phyloP scores from a whole-genome alignment of 1,284 basidiomycete genomes.

The Apiotrichum domesticum region DNA sequence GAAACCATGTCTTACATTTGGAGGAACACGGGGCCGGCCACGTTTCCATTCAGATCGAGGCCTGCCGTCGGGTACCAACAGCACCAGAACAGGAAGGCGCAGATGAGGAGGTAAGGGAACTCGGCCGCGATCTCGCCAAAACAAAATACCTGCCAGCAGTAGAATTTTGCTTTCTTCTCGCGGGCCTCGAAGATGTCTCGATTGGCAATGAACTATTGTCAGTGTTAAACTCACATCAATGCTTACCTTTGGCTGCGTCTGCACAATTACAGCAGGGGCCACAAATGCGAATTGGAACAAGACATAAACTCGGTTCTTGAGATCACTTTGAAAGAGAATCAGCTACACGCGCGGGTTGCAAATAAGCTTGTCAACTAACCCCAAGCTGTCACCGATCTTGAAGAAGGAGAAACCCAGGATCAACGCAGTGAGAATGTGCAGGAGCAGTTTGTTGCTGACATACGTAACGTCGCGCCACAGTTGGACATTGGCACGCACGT shows the following conservation, averaged over 20 bases:
- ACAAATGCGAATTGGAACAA: conserved; percentile 45
- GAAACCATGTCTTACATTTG: conserved; percentile 25
- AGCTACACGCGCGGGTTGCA: neutral
- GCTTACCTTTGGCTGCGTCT: conserved; percentile 38
- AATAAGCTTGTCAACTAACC: neutral
- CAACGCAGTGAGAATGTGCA: conserved; percentile 16
- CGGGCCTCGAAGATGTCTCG: conserved; percentile 42
- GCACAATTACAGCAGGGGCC: conserved; percentile 42
- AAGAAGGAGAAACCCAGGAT: conserved; percentile 24
- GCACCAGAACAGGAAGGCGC: conserved; percentile 17
- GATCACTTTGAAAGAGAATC: neutral
- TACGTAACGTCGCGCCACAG: conserved; percentile 21
- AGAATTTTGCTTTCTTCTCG: conserved; percentile 44
- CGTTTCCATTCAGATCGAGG: neutral
- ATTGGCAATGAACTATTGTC: conserved; percentile 34
- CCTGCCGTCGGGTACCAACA: conserved; percentile 5
- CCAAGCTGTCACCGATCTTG: conserved; percentile 1
- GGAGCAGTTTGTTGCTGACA: conserved; percentile 20
- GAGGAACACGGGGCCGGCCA: conserved; percentile 31
- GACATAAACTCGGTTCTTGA: conserved; percentile 16
- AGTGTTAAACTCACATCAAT: neutral
- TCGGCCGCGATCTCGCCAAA: conserved; percentile 40
- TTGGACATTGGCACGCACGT: conserved; percentile 7
- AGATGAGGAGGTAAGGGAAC: conserved; percentile 37
- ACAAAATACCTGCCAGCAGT: conserved; percentile 35